Percentiles rank a stretch among this genome's conserved stretches.
phyloP scores from a whole-genome alignment of 164 flowering plant genomes.

The Brasenia schreberi region DNA sequence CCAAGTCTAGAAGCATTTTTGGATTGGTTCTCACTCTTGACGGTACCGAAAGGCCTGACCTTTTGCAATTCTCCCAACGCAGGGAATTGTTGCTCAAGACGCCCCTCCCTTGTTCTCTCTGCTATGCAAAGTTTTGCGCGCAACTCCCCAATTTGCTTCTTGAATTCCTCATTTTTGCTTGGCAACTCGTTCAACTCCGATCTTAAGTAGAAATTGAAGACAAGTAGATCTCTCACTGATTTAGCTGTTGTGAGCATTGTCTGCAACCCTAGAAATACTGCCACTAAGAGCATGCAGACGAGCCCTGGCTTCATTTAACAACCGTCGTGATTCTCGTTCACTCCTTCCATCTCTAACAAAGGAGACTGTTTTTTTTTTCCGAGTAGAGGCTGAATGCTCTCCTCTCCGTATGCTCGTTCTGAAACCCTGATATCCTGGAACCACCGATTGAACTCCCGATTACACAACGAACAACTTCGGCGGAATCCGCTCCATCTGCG shows the following conservation, averaged over 20 bases:
- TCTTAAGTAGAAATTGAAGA: constrained; percentile 16
- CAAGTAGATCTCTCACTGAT: too few relatives aligned
- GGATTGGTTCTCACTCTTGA: constrained; percentile 81
- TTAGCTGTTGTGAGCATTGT: too few relatives aligned
- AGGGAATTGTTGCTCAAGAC: constrained; percentile 34
- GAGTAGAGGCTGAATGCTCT: constrained; percentile 15
- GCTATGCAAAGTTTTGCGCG: constrained; percentile 43
- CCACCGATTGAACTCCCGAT: constrained; percentile 36
- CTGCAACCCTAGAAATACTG: too few relatives aligned
- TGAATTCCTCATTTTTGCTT: constrained; percentile 38
- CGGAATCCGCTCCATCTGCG: constrained; percentile 48
- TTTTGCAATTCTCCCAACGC: constrained; percentile 44
- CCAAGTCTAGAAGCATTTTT: constrained; percentile 58
- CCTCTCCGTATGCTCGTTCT: constrained; percentile 15
- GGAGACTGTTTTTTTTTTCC: constrained; percentile 1
- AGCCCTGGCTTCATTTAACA: constrained; percentile 17
- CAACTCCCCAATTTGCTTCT: constrained; percentile 7
- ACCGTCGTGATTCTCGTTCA: background rate
- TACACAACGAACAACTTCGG: constrained; percentile 67
- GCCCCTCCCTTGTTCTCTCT: constrained; percentile 48
- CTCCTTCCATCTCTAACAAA: background rate
- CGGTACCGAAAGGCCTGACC: constrained; percentile 89
- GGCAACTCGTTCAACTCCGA: constrained; percentile 29
- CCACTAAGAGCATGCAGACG: background rate
- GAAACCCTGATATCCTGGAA: constrained; percentile 22